These are phyloP conservation scores for Paecilomyces sp. DNA, from an alignment of 2,329 filamentous ascomycete species.

Conservation along the genomic window DNA sequence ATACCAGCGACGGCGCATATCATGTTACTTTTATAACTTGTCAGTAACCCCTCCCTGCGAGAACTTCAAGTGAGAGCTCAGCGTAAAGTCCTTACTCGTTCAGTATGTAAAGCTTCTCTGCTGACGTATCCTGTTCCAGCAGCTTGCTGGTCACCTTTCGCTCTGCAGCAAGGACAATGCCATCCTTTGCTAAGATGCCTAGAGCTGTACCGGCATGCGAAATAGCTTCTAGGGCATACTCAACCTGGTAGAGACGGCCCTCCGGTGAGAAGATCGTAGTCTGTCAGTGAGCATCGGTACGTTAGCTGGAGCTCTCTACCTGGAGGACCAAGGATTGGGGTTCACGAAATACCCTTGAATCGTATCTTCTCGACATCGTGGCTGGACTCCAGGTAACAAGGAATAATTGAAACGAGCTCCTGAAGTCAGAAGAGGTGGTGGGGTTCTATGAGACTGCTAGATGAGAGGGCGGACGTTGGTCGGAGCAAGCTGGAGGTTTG, in stretches of 20 bases:
- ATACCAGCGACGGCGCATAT: constrained; percentile 98
- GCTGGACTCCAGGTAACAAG: constrained; percentile 8
- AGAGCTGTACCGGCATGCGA: constrained; percentile 96
- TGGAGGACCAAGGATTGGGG: constrained; percentile 12
- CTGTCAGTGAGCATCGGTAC: constrained; percentile 43
- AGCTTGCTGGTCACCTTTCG: constrained; percentile 99
- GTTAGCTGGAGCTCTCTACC: constrained; percentile 24
- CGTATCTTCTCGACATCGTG: constrained; percentile 92
- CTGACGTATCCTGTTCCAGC: constrained; percentile 97
- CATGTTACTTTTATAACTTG: constrained; percentile 70
- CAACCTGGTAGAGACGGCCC: constrained; percentile 96
- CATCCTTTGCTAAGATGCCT: constrained; percentile 94
- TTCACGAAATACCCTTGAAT: constrained; percentile 67
- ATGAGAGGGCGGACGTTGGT: constrained; percentile 8
- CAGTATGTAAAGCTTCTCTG: constrained; percentile 98
- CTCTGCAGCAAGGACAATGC: constrained; percentile 95
- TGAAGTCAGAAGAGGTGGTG: not conserved
- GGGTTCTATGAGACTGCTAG: constrained; percentile 5
- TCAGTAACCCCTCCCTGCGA: not conserved
- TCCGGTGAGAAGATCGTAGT: constrained; percentile 99
- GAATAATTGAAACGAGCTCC: constrained; percentile 3
- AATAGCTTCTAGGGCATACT: constrained; percentile 98
- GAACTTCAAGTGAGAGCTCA: not conserved
- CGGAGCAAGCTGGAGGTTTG: constrained; percentile 12
- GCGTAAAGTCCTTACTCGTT: constrained; percentile 66